A percentile compares a stretch with the other conserved stretches of the same genome.
These are phyloP conservation scores for Xerocomellus chrysenteron DNA, from an alignment of 768 basidiomycete genomes.

Conservation along the genomic window DNA sequence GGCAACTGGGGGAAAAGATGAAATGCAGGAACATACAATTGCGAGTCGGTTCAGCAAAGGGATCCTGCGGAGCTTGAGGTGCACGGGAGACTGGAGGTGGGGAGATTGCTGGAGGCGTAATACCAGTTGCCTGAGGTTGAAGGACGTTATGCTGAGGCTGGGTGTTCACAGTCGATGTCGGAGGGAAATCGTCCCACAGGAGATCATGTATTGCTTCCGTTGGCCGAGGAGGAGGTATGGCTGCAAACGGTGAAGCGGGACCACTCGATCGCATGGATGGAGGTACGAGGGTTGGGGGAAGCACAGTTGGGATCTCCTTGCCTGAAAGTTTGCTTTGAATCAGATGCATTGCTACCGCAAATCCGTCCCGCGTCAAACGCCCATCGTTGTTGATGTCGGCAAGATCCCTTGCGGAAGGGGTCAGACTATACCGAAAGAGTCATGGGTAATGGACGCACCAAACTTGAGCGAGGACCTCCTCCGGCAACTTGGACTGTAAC, in stretches of 20 bases:
- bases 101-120: conserved; percentile 26
- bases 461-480: conserved; percentile 81
- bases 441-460: conserved; percentile 59
- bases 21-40: conserved; percentile 18
- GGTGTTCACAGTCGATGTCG: conserved; percentile 38
- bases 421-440: not conserved
- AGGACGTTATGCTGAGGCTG: conserved; percentile 25
- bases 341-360: conserved; percentile 93
- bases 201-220: conserved; percentile 44
- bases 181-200: conserved; percentile 56
- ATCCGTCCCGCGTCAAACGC: conserved; percentile 82
- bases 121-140: conserved; percentile 41
- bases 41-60: conserved; percentile 43
- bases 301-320: conserved; percentile 64
- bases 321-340: conserved; percentile 86
- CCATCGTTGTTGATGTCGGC: conserved; percentile 89
- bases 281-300: conserved; percentile 78
- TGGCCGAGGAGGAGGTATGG: conserved; percentile 39
- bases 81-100: conserved; percentile 28
- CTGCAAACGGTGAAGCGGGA: conserved; percentile 38
- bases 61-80: conserved; percentile 39
- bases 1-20: not conserved
- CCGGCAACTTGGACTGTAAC: conserved; percentile 82
- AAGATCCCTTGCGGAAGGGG: conserved; percentile 68
- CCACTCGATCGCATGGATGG: conserved; percentile 65